Evolutionary conservation across 495 filamentous ascomycete species (phyloP), one percentile per base, ranked within the genome.

Genomic region (Stereocaulon alpinum): DNA sequence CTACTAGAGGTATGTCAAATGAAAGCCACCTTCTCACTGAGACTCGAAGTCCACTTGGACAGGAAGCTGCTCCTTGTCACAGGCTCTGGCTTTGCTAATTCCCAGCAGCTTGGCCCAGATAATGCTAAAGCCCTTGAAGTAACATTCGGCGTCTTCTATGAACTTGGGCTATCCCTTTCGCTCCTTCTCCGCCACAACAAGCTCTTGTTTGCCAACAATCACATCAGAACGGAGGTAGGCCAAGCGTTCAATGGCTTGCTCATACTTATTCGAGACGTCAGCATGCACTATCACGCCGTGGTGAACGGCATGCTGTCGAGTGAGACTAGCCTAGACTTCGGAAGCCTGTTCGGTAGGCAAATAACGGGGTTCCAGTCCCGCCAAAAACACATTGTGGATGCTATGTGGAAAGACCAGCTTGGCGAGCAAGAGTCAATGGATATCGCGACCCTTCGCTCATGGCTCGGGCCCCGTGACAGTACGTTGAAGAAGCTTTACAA

Each of bases 61-160:
- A 11, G 32, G 11, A 34, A 10, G 11, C 11, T 34, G 32, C 1
- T 34, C 32, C 32, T 34, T 0, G 32, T 34, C 32, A 34, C 11
- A 18, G n/a, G 42, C 37, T 37, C 10, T 17, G 3, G 12, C 18
- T 30, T 55, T 45, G 40, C 58, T 60, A 60, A 32, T 20, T 29
- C 3, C 15, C 4, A 37, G 6, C 57, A 86, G 82, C 74, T 82
- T 56, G 82, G 82, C 29, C 75, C 77, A 37, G 70, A 76, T 15
- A 76, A 84, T 62, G 74, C 75, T 9, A 68, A 78, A 48, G 71
- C 78, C 3, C 72, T 86, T 6, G 73, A 80, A 30, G 77, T 75
- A 15, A 76, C 80, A 4, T 86, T 86, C 67, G 73, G 74, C 22
- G 71, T 75, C 17, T 78, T 82, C 40, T 80, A 82, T 48, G 73